Evolutionary conservation across 2,329 filamentous ascomycete genomes (phyloP).

Genomic region (Cyphellophora europaea): DNA sequence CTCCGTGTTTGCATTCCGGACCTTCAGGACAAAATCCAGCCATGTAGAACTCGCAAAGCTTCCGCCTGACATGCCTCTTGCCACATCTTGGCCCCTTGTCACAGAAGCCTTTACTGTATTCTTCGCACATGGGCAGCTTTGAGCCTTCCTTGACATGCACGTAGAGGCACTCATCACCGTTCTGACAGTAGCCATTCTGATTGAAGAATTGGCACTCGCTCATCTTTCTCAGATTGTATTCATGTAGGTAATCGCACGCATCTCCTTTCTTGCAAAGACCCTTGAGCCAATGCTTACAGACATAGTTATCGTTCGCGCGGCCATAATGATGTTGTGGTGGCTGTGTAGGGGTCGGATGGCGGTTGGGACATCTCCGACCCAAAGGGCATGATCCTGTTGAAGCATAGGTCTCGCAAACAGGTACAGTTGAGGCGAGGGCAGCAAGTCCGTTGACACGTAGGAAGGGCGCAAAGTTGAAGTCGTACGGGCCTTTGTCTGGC

Average conservation of each 20-base stretch:
- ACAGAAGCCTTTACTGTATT: constrained; percentile 93
- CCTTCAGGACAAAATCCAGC: constrained; percentile 93
- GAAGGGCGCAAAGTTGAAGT: constrained; percentile 79
- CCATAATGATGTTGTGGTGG: constrained; percentile 26
- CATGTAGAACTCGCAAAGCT: constrained; percentile 74
- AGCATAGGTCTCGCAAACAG: constrained; percentile 77
- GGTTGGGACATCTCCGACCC: constrained; percentile 75
- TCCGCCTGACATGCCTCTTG: constrained; percentile 78
- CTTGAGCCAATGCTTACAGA: constrained; percentile 98
- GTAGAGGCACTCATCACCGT: constrained; percentile 93
- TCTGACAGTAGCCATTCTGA: constrained; percentile 86
- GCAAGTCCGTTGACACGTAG: constrained; percentile 75
- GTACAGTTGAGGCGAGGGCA: constrained; percentile 67
- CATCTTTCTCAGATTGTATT: constrained; percentile 97
- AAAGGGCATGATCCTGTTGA: constrained; percentile 72
- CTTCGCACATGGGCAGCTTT: constrained; percentile 70
- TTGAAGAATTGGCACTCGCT: constrained; percentile 97
- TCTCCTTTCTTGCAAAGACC: constrained; percentile 97
- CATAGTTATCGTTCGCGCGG: constrained; percentile 45
- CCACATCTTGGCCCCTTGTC: constrained; percentile 78
- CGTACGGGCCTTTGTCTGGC: constrained; percentile 51
- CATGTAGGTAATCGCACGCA: constrained; percentile 93
- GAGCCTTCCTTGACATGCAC: constrained; percentile 79
- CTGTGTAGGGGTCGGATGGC: constrained; percentile 51
- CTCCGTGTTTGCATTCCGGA: constrained; percentile 62